Base-by-base conservation (phyloP, 345 rosid genomes). In the Aquilaria sinensis region DNA sequence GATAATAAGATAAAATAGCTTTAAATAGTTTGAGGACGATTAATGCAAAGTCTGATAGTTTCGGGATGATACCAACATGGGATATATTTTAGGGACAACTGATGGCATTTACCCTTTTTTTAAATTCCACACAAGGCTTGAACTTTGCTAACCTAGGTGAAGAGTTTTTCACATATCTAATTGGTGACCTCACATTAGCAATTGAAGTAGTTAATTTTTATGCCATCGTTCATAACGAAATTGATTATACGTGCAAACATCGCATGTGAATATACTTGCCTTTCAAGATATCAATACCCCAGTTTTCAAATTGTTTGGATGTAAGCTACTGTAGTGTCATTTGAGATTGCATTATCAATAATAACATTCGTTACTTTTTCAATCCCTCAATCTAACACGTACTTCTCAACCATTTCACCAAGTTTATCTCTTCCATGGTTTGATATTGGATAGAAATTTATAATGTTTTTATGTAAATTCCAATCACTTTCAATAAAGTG, bases 91-190 rank as follows among this genome's bases (percentile, higher is more conserved):
- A 23, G 23, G 23, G 23, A 23, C 23, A 23, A 23, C 23, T 23
- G 23, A 23, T 23, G 23, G 1, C 23, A 23, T 23, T 23, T 23
- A 23, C 23, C 23, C 23, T 23, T 23, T 23, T 23, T 23, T 23
- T 23, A 23, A 23, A 23, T 12, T 49, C 8, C 10, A 71, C 37
- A 49, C 9, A 66, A 9, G 11, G 4, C 15, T 60, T 47, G 29
- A 53, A 59, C 5, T 23, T 32, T 31, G 23, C 2, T 16, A n/a
- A 2, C 5, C 53, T 30, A 59, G 0, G 12, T 46, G 47, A 15
- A 53, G 74, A 60, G 15, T 29, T 41, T 23, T 29, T 47, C 13
- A 70, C 62, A 65, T 47, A 65, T 9, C 29, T 59, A 12, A 70
- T 6, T 5, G 11, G 34, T 13, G 3, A 23, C 1, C 12, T 11